These are phyloP conservation scores for Diaporthe eres DNA, from an alignment of 2,329 filamentous ascomycete species.

Conservation along the genomic window DNA sequence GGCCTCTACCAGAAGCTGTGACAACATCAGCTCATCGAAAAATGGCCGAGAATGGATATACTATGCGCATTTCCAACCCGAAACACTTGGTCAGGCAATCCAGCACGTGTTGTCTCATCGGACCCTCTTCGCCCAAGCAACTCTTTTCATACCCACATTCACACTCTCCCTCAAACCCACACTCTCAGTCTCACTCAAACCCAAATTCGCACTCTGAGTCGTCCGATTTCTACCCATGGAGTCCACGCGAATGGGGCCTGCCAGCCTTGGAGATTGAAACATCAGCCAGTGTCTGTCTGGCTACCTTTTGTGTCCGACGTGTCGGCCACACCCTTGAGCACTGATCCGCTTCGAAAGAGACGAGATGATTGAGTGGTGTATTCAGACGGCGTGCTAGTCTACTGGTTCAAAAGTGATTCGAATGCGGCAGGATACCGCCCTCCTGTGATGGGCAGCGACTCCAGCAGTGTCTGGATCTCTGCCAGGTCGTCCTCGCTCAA, in stretches of 20 bases:
- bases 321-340: too few species aligned
- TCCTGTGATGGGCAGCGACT: constrained; percentile 62
- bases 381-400: not conserved
- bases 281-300: not conserved
- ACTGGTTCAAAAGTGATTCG: constrained; percentile 31
- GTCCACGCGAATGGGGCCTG: not conserved
- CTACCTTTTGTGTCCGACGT: not conserved
- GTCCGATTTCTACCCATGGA: not conserved
- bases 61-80: constrained; percentile 17
- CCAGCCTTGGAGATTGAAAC: not conserved
- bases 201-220: not conserved
- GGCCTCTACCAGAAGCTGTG: not conserved
- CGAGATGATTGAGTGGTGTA: not conserved
- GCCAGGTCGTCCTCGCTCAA: constrained; percentile 65
- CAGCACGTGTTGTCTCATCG: constrained; percentile 22
- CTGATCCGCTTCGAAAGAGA: not conserved
- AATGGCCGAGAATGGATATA: not conserved
- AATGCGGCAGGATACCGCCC: constrained; percentile 58
- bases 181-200: not conserved
- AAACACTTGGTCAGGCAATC: constrained; percentile 22
- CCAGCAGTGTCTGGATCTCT: constrained; percentile 64
- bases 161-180: not conserved
- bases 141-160: not conserved
- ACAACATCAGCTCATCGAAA: constrained; percentile 2
- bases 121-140: constrained; percentile 1